Conservation (phyloP, 2,329 filamentous ascomycete genomes). For the Penicillium sp. region DNA sequence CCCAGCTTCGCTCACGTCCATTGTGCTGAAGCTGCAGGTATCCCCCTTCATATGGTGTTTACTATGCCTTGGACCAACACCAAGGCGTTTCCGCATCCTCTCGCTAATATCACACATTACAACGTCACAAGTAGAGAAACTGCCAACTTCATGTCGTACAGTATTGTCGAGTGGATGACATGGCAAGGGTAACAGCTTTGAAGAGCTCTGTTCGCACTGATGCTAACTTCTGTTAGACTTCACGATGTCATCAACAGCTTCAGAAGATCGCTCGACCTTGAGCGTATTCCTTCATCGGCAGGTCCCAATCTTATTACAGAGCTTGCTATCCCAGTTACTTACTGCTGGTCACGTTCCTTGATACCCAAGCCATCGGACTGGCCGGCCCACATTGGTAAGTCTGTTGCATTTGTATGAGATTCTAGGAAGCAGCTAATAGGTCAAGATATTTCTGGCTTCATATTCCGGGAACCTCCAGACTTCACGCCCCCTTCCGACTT, state of each 20-base stretch:
- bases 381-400: conserved; percentile 14
- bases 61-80: conserved; percentile 55
- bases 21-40: conserved; percentile 1
- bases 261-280: conserved; percentile 40
- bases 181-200: conserved; percentile 43
- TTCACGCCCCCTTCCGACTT: conserved; percentile 44
- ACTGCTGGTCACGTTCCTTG: conserved; percentile 47
- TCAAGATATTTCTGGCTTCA: conserved; percentile 47
- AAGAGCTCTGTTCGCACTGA: too few relatives aligned
- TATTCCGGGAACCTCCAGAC: conserved; percentile 38
- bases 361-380: conserved; percentile 45
- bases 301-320: too few relatives aligned
- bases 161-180: conserved; percentile 50
- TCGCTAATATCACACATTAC: conserved; percentile 45
- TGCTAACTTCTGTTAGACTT: conserved; percentile 28
- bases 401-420: too few relatives aligned
- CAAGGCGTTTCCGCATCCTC: conserved; percentile 49
- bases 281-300: conserved; percentile 38
- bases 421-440: too few relatives aligned
- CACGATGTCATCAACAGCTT: conserved; percentile 51
- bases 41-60: conserved; percentile 55
- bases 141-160: conserved; percentile 49
- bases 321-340: conserved; percentile 45
- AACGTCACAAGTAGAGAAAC: conserved; percentile 8
- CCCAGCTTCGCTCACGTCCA: conserved; percentile 36